phyloP scores from a whole-genome alignment of 2,329 filamentous ascomycete genomes.

The Rasamsonia emersonii region DNA sequence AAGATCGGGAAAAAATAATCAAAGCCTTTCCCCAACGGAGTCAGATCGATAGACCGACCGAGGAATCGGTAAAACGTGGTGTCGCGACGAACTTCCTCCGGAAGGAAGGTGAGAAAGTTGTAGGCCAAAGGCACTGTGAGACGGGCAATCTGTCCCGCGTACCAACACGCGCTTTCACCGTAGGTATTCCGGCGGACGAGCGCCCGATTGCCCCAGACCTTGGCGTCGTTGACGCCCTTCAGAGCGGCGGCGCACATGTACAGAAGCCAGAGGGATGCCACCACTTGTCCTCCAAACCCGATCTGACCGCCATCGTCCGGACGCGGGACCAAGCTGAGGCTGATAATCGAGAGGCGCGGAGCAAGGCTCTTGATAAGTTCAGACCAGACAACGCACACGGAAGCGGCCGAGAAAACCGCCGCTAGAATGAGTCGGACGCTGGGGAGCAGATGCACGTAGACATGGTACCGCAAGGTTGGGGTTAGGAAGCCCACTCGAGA shows the following conservation, averaged over 20 bases:
- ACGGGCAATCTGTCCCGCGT: conserved; percentile 82
- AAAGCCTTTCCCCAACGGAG: conserved; percentile 72
- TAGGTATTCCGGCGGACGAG: conserved; percentile 86
- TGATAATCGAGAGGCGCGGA: conserved; percentile 64
- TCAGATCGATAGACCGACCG: conserved; percentile 73
- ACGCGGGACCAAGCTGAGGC: conserved; percentile 56
- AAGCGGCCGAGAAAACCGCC: conserved; percentile 63
- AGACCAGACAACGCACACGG: conserved; percentile 81
- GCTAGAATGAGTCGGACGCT: conserved; percentile 57
- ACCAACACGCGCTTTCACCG: conserved; percentile 91
- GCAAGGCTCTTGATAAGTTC: conserved; percentile 80
- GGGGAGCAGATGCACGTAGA: conserved; percentile 67
- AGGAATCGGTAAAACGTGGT: conserved; percentile 86
- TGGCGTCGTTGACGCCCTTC: conserved; percentile 80
- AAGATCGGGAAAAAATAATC: conserved; percentile 83
- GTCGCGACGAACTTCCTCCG: conserved; percentile 59
- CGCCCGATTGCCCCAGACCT: conserved; percentile 94
- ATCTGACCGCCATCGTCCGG: conserved; percentile 63
- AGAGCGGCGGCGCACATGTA: conserved; percentile 94
- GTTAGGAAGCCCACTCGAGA: conserved; percentile 56
- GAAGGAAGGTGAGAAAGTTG: conserved; percentile 91
- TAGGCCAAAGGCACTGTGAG: conserved; percentile 88
- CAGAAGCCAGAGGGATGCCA: conserved; percentile 78
- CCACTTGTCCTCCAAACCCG: conserved; percentile 76
- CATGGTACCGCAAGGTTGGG: conserved; percentile 71